These are phyloP conservation scores for Salix purpurea DNA, from an alignment of 345 rosid species.

Conservation along the genomic window DNA sequence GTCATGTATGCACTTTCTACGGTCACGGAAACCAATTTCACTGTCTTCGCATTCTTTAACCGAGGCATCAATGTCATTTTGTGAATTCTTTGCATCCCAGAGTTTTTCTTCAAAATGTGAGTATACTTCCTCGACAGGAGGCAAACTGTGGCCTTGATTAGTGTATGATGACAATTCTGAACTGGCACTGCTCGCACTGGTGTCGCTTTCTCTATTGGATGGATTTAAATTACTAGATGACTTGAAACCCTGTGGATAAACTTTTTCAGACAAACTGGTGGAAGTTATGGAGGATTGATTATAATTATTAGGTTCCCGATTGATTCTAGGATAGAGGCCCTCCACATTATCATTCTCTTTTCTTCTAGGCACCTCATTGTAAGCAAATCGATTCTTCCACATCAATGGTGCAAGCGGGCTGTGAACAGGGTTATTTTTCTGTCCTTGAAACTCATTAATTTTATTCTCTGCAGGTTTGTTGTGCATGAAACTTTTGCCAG, in stretches of 20 bases:
- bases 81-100: conserved; percentile 32
- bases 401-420: conserved; percentile 74
- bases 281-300: conserved; percentile 49
- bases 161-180: conserved; percentile 37
- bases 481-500: conserved; percentile 53
- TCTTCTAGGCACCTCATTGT: conserved; percentile 76
- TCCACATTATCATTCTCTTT: conserved; percentile 69
- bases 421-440: conserved; percentile 44
- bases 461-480: conserved; percentile 51
- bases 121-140: conserved; percentile 34
- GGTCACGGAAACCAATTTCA: conserved; percentile 47
- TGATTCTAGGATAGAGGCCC: conserved; percentile 61
- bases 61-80: conserved; percentile 23
- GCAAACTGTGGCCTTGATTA: conserved; percentile 31
- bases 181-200: conserved; percentile 30
- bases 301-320: conserved; percentile 61
- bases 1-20: conserved; percentile 50
- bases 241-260: conserved; percentile 38
- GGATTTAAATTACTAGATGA: conserved; percentile 35
- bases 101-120: conserved; percentile 29
- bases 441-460: conserved; percentile 53
- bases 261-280: conserved; percentile 45
- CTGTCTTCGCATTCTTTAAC: conserved; percentile 32
- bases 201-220: conserved; percentile 36
- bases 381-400: conserved; percentile 76